phyloP scores from a whole-genome alignment of 805 yeast genomes.

The Brettanomyces bruxellensis region DNA sequence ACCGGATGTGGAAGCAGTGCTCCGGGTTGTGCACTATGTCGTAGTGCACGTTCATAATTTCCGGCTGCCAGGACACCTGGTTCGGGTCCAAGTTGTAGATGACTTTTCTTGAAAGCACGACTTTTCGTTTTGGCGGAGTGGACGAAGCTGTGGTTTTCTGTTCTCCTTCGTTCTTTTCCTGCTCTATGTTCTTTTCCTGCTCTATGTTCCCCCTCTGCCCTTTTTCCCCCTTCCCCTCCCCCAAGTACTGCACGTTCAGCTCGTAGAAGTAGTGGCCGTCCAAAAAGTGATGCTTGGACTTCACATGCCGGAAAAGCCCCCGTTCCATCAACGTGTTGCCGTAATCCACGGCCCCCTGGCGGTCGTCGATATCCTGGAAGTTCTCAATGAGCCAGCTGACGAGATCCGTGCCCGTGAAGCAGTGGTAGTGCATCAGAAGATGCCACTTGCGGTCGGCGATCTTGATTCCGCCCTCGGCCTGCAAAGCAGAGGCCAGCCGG shows the following conservation, averaged over 20 bases:
- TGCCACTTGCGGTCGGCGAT: constrained; percentile 88
- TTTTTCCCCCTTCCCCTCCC: not conserved
- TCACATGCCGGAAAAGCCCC: constrained; percentile 74
- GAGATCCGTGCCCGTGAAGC: constrained; percentile 79
- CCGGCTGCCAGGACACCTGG: constrained; percentile 65
- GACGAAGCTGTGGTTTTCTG: too few species aligned
- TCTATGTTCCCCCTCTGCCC: not conserved
- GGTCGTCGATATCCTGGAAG: constrained; percentile 67
- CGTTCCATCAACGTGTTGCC: constrained; percentile 72
- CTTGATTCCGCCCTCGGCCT: constrained; percentile 52
- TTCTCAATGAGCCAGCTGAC: constrained; percentile 79
- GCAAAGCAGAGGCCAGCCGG: constrained; percentile 57
- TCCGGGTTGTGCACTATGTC: constrained; percentile 91
- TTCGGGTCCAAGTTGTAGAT: constrained; percentile 69
- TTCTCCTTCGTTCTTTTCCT: not conserved
- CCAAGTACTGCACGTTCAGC: constrained; percentile 43
- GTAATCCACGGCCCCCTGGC: constrained; percentile 75
- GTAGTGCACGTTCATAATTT: constrained; percentile 72
- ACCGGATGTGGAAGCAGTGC: constrained; percentile 82
- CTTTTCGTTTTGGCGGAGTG: constrained; percentile 15
- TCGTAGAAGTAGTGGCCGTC: constrained; percentile 93
- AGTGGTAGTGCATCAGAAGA: constrained; percentile 63
- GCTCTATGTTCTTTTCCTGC: not conserved
- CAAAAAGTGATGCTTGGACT: constrained; percentile 69
- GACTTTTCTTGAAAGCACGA: constrained; percentile 59